Conservation (phyloP, 2,329 filamentous ascomycete species). For the Ceratocystis albifundus region DNA sequence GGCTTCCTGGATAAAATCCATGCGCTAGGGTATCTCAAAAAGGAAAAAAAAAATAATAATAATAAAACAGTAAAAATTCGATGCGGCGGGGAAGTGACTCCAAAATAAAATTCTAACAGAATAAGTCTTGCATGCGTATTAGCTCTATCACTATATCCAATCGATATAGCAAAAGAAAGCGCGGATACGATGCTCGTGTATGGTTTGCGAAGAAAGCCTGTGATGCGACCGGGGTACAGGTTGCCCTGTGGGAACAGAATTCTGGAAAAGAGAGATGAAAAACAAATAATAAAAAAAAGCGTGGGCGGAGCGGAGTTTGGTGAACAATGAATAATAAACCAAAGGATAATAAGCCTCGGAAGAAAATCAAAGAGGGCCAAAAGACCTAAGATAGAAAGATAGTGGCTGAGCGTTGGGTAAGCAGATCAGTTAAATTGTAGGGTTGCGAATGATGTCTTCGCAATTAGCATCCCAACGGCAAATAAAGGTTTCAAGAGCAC, state of each 20-base stretch:
- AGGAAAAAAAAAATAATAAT: constrained; percentile 16
- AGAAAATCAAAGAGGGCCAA: constrained; percentile 5
- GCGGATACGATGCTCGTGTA: background rate
- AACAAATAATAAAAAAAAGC: constrained; percentile 13
- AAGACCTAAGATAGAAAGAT: background rate
- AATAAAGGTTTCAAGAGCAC: constrained; percentile 75
- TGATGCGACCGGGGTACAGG: constrained; percentile 16
- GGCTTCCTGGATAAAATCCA: constrained; percentile 13
- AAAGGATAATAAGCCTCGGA: constrained; percentile 2
- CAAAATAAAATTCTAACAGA: background rate
- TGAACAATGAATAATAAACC: background rate
- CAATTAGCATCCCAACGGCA: constrained; percentile 94
- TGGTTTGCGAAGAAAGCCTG: background rate
- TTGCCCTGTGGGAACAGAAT: constrained; percentile 20
- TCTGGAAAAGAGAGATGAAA: constrained; percentile 11
- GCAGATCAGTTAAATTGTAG: constrained; percentile 38
- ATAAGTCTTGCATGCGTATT: background rate
- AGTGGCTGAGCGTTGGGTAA: constrained; percentile 15
- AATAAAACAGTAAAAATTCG: background rate
- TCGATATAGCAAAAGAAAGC: background rate
- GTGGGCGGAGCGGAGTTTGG: constrained; percentile 13
- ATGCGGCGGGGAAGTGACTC: background rate
- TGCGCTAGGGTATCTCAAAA: constrained; percentile 23
- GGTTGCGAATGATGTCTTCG: constrained; percentile 66
- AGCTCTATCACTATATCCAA: background rate